Evolutionary conservation across 176 grass and related monocot species (phyloP).

Genomic region (Thinopyrum elongatum): DNA sequence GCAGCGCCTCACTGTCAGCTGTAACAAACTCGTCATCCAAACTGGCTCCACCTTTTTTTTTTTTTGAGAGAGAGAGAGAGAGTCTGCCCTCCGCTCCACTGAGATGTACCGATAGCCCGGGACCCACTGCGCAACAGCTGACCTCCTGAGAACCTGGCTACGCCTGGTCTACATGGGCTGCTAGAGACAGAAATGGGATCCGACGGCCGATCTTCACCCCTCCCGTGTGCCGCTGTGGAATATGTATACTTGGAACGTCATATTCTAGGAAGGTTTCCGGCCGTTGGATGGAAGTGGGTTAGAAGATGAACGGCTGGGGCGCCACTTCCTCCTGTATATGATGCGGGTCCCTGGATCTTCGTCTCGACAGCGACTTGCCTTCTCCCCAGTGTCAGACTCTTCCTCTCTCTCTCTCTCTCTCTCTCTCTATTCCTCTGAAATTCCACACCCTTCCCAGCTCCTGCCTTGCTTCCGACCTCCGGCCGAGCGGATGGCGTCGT

Average conservation of each 20-base stretch:
- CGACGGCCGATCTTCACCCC: not conserved
- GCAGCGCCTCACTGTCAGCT: not conserved
- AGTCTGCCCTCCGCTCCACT: no score
- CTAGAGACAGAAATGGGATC: not conserved
- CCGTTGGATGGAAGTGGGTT: not conserved
- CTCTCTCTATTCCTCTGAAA: not conserved
- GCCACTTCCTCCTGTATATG: not conserved
- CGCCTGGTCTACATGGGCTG: not conserved
- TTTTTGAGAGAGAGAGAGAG: no score
- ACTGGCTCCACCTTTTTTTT: not conserved
- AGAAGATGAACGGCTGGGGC: not conserved
- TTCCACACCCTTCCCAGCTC: not conserved
- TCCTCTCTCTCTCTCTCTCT: no score
- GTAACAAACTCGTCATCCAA: constrained; percentile 1
- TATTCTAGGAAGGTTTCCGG: not conserved
- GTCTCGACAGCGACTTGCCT: not conserved
- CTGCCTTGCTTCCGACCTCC: not conserved
- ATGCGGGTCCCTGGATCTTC: not conserved
- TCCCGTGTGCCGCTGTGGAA: not conserved
- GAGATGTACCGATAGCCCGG: no score
- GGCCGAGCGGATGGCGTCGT: not conserved
- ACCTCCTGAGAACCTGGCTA: not conserved
- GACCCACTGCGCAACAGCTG: not conserved
- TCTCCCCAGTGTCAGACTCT: not conserved
- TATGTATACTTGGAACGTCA: constrained; percentile 7